Evolutionary conservation across 176 grass and related monocot genomes (phyloP), one percentile per base, ranked within the genome.

Genomic region (Saccharum spontaneum): DNA sequence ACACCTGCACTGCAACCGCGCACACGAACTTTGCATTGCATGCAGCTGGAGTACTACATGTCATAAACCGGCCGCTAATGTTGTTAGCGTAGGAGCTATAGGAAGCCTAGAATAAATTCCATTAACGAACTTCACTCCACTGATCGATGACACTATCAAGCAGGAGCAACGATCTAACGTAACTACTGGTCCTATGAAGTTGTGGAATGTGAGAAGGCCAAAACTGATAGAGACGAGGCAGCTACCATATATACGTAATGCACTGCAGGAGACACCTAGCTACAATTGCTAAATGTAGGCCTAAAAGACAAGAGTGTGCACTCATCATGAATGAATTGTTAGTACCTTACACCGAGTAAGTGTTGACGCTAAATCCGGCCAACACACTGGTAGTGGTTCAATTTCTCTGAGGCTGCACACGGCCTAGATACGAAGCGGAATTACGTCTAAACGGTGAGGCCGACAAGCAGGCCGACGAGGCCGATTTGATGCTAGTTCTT

Each of bases 11-110:
- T 31, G 15, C 44, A 50, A 74, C 45, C 8, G 26, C 45, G 41
- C 41, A 10, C 8, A 50, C 71, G 71, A 31, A 10, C 71, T 63
- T 63, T 63, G 24, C 23, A 63, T 7, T 28, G 60, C 60, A 63
- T 63, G 20, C 24, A 30, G 60, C 60, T 63, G 23, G 60, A 63
- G 60, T 28, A 26, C 23, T 28, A 15, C 24, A 50, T 74, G 44
- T 74, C 71, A 74, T 74, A 74, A 74, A 74, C 45, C 7, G 48
- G 71, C 71, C 71, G 71, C 71, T 16, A 26, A 74, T 74, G 30
- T 50, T 33, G 71, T 74, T 74, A 15, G n/a, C 24, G 30, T 2
- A 4, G 37, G 37, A 31, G 43, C 45, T 50, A 74, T 50, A 74
- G 37, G 37, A 38, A 0, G 37, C 37, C 36, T 37, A 37, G 36